Evolutionary conservation across 2,329 filamentous ascomycete genomes (phyloP), one percentile per base, ranked within the genome.

Genomic region (Apiospora koreana): DNA sequence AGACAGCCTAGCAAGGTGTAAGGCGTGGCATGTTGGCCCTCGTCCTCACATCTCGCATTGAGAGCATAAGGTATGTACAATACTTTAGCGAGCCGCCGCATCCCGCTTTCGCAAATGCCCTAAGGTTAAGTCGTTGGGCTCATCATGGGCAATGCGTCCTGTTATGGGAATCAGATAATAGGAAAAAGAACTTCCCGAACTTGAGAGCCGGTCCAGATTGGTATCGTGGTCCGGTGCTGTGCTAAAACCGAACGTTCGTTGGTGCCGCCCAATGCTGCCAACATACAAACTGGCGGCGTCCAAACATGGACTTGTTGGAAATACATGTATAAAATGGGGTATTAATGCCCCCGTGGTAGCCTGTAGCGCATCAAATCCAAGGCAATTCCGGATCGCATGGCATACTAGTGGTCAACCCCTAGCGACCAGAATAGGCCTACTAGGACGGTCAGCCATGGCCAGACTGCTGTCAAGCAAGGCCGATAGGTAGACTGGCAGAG

Each of bases 301-400:
- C 50, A 35, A 28, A 58, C 50, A 58, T 31, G 50, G 50, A 58
- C 50, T 31, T 58, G 50, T 31, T 58, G 25, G 50, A 35, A 58
- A 58, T 58, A 43, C 41, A 58, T 58, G 25, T 35, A 58, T 58
- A 62, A 21, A 62, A 62, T 62, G 54, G 54, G 54, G 54, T 35
- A 21, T 38, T 62, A 62, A 62, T 62, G 31, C 54, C 54, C 54
- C 54, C 54, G 31, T 62, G 54, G 54, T 62, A 38, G 54, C 31
- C 35, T 35, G 54, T 62, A 62, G 54, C 54, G 54, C 54, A 62
- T 31, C 54, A 62, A 62, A 62, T 62, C 54, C 54, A 62, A 62
- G 54, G 54, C 31, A 62, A 38, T 62, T 62, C 54, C 54, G 54
- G 54, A 62, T 38, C 54, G 54, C 31, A 62, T 62, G 54, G 31